Conservation (phyloP, 352 stramenopile genomes). For the Hyphochytrium catenoides region DNA sequence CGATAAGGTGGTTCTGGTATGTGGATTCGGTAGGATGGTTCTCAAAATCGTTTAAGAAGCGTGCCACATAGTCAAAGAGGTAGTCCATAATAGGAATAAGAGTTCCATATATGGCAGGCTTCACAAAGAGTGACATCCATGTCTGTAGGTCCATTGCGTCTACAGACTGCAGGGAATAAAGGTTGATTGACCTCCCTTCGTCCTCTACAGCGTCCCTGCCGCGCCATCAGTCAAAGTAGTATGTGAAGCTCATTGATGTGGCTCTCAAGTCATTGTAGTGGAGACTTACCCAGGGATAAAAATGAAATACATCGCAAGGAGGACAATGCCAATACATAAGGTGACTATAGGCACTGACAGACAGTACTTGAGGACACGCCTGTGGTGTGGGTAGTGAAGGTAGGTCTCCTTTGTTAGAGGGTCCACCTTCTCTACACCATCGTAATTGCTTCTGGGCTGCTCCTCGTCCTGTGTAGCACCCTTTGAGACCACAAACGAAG, state of each 20-base stretch:
- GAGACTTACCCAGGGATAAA: constrained; percentile 51
- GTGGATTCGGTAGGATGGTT: constrained; percentile 62
- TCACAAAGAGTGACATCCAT: constrained; percentile 57
- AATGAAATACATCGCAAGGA: constrained; percentile 28
- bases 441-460: constrained; percentile 49
- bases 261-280: constrained; percentile 21
- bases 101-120: constrained; percentile 54
- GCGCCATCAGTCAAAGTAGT: background rate
- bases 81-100: constrained; percentile 47
- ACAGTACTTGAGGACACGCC: constrained; percentile 39
- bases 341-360: constrained; percentile 33
- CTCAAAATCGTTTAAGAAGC: constrained; percentile 75
- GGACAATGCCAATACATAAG: constrained; percentile 21
- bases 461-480: constrained; percentile 47
- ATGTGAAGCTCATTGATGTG: constrained; percentile 9
- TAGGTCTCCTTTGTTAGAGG: constrained; percentile 14
- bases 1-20: constrained; percentile 76
- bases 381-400: constrained; percentile 31
- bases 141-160: constrained; percentile 49
- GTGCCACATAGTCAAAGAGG: constrained; percentile 57
- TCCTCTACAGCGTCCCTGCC: constrained; percentile 4
- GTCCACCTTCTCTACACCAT: constrained; percentile 16
- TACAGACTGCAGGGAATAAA: no score
- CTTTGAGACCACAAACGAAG: no score
- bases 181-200: background rate